phyloP scores from a whole-genome alignment of 2,329 filamentous ascomycete species.

The Knufia petricola region DNA sequence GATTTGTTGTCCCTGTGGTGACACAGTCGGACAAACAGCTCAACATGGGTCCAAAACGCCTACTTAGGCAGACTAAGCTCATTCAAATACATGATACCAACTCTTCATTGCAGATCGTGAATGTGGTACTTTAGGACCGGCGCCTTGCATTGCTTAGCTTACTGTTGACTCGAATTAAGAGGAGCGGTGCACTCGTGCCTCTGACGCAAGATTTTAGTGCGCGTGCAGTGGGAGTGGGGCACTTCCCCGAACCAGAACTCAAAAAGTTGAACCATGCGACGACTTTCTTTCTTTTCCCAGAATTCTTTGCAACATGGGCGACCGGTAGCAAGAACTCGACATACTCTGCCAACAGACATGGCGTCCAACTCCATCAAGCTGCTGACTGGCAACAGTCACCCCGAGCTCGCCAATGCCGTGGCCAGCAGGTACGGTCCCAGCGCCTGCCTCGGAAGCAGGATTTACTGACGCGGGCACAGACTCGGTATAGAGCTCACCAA shows the following conservation, averaged over 20 bases:
- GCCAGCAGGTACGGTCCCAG: constrained; percentile 50
- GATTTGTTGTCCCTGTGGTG: constrained; percentile 1
- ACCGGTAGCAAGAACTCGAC: constrained; percentile 15
- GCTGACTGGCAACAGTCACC: constrained; percentile 66
- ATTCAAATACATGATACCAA: not conserved
- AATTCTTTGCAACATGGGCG: constrained; percentile 15
- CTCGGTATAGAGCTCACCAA: constrained; percentile 59
- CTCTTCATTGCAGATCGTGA: not conserved
- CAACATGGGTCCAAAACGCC: not conserved
- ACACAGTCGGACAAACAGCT: constrained; percentile 1
- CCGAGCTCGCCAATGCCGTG: constrained; percentile 59
- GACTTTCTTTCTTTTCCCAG: constrained; percentile 9
- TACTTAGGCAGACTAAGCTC: not conserved
- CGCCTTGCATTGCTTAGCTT: not conserved
- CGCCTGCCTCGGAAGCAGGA: not conserved
- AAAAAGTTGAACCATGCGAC: constrained; percentile 2
- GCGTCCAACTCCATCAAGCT: constrained; percentile 61
- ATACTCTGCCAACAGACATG: constrained; percentile 37
- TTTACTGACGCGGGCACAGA: constrained; percentile 30
- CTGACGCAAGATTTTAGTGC: constrained; percentile 1
- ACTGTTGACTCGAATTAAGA: not conserved
- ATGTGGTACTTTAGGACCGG: not conserved
- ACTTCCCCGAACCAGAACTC: constrained; percentile 2
- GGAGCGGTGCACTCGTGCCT: not conserved
- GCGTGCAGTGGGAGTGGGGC: not conserved